phyloP scores from a whole-genome alignment of 306 rosid species.

The Corylus americana region DNA sequence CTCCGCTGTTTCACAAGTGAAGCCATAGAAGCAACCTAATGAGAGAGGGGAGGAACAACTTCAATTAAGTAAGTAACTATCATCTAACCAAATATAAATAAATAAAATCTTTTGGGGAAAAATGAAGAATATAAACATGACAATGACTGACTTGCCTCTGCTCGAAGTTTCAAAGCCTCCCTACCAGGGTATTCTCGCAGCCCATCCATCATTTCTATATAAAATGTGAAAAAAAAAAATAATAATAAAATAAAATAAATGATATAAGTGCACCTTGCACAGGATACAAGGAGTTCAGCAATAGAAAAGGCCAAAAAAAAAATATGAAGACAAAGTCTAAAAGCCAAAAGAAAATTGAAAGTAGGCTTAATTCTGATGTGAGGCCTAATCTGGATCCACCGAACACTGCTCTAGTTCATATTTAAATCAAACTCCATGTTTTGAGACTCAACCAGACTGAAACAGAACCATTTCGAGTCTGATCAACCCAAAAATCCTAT shows the following conservation, averaged over 20 bases:
- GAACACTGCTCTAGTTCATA: neutral
- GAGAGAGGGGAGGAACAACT: conserved; percentile 15
- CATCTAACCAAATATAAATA: neutral
- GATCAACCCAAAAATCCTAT: neutral
- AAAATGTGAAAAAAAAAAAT: neutral
- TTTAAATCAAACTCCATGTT: neutral
- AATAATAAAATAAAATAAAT: too few species aligned
- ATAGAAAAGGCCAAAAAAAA: neutral
- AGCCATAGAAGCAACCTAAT: conserved; percentile 73
- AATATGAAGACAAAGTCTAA: neutral
- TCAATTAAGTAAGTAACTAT: neutral
- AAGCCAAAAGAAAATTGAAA: neutral
- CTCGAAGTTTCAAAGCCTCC: conserved; percentile 77
- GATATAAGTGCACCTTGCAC: neutral
- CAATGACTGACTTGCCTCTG: conserved; percentile 60
- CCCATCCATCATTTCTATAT: conserved; percentile 72
- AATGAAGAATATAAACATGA: neutral
- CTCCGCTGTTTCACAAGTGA: conserved; percentile 62
- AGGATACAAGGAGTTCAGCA: neutral
- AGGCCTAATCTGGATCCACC: neutral
- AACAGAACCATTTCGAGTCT: neutral
- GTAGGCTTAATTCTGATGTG: neutral
- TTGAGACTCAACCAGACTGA: conserved; percentile 1
- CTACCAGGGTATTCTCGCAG: conserved; percentile 76
- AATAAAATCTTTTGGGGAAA: neutral